These are phyloP conservation scores for Rhodosporidiobolus odoratus DNA, from an alignment of 768 basidiomycete genomes.

Conservation along the genomic window DNA sequence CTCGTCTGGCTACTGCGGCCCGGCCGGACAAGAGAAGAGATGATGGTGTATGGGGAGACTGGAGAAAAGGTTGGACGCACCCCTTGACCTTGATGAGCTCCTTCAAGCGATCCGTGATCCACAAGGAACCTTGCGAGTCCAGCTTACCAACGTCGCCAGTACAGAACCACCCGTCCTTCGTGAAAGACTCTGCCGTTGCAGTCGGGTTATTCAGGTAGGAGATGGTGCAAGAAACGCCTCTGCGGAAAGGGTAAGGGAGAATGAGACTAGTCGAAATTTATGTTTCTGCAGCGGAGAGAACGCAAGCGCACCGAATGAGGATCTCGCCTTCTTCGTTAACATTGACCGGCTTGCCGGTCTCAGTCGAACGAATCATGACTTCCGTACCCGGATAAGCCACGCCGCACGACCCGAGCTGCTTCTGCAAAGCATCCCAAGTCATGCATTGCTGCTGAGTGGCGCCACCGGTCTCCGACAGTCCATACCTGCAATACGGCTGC, in stretches of 20 bases:
- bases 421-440: constrained; percentile 37
- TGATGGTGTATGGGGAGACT: not conserved
- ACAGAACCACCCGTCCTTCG: constrained; percentile 39
- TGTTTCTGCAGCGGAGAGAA: too few relatives aligned
- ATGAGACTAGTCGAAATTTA: not conserved
- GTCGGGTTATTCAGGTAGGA: constrained; percentile 41
- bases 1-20: too few relatives aligned
- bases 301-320: constrained; percentile 27
- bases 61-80: constrained; percentile 4
- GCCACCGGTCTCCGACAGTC: constrained; percentile 40
- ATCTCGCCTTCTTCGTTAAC: constrained; percentile 40
- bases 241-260: not conserved
- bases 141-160: constrained; percentile 43
- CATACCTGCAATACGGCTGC: constrained; percentile 24
- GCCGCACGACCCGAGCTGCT: constrained; percentile 35
- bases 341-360: constrained; percentile 21
- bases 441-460: constrained; percentile 33
- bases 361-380: constrained; percentile 29
- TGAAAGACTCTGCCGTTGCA: constrained; percentile 40
- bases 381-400: constrained; percentile 27
- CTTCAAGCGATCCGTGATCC: constrained; percentile 37
- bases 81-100: constrained; percentile 45
- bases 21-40: not conserved
- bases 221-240: constrained; percentile 32
- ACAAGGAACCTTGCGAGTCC: constrained; percentile 34